These are phyloP conservation scores for Lindgomyces ingoldianus DNA, from an alignment of 495 filamentous ascomycete genomes.

Conservation along the genomic window DNA sequence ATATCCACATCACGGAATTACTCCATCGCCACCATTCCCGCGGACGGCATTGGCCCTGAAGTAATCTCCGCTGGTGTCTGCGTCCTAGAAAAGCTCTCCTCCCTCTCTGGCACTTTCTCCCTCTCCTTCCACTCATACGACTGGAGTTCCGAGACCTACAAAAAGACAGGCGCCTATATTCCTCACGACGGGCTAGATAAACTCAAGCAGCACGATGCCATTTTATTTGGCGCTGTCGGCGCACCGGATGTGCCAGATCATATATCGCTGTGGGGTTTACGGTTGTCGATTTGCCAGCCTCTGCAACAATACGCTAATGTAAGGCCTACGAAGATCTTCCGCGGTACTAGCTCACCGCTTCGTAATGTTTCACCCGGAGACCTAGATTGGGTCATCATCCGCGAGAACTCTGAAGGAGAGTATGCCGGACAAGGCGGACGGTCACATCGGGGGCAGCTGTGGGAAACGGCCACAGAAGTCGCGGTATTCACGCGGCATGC, in stretches of 20 bases:
- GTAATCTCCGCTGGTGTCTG: constrained; percentile 44
- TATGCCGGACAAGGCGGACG: constrained; percentile 42
- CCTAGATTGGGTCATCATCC: constrained; percentile 47
- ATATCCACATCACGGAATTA: constrained; percentile 33
- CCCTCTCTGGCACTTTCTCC: constrained; percentile 36
- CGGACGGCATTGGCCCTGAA: constrained; percentile 47
- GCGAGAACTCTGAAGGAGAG: constrained; percentile 47
- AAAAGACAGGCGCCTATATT: constrained; percentile 44
- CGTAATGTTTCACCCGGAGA: constrained; percentile 31
- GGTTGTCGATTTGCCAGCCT: constrained; percentile 42
- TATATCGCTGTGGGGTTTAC: constrained; percentile 44
- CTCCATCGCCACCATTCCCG: constrained; percentile 44
- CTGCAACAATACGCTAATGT: constrained; percentile 48
- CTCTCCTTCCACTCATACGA: constrained; percentile 43
- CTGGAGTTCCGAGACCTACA: constrained; percentile 43
- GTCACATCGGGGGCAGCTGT: constrained; percentile 32
- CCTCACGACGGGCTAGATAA: constrained; percentile 40
- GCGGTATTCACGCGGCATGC: constrained; percentile 44
- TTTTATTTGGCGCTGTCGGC: constrained; percentile 46
- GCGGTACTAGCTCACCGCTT: constrained; percentile 40
- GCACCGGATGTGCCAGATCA: constrained; percentile 46
- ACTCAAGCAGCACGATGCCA: constrained; percentile 44
- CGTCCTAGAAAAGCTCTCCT: constrained; percentile 40
- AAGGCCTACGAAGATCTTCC: constrained; percentile 42
- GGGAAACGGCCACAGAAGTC: constrained; percentile 44